Conservation (phyloP, 495 filamentous ascomycete genomes). For the Talaromyces thailandensis region DNA sequence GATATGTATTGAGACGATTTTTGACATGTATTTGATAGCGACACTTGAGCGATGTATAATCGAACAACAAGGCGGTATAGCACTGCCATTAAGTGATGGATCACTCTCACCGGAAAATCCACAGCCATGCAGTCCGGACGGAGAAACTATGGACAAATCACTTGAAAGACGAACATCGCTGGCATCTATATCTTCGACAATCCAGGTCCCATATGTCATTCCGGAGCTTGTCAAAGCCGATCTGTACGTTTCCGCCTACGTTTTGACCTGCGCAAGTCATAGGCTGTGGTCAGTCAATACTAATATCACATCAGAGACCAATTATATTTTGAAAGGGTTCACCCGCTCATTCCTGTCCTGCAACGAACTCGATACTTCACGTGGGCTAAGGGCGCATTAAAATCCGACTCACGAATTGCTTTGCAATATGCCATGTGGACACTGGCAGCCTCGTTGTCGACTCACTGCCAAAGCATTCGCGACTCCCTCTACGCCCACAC, state of each 20-base stretch:
- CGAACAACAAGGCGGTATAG: constrained; percentile 8
- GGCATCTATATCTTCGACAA: not conserved
- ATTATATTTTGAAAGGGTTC: constrained; percentile 51
- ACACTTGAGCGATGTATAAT: constrained; percentile 8
- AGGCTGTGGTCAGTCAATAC: not conserved
- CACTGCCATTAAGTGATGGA: constrained; percentile 1
- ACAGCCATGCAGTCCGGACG: constrained; percentile 1
- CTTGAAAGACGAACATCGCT: not conserved
- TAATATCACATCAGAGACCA: constrained; percentile 29
- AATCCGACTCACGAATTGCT: constrained; percentile 26
- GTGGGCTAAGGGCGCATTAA: constrained; percentile 16
- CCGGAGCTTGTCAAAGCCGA: constrained; percentile 30
- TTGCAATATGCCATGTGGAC: constrained; percentile 51
- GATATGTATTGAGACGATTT: not conserved
- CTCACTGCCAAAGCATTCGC: constrained; percentile 38
- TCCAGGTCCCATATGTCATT: not conserved
- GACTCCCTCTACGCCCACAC: constrained; percentile 40
- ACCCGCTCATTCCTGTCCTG: constrained; percentile 44
- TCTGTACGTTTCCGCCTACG: constrained; percentile 19
- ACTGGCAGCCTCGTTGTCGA: constrained; percentile 40
- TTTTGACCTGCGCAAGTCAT: not conserved
- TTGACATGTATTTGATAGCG: not conserved
- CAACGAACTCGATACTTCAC: constrained; percentile 36
- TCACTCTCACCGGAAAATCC: constrained; percentile 1
- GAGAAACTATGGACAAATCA: not conserved